Base-by-base conservation (phyloP, 1,139 yeast species). In the Schwanniomyces etchellsii region DNA sequence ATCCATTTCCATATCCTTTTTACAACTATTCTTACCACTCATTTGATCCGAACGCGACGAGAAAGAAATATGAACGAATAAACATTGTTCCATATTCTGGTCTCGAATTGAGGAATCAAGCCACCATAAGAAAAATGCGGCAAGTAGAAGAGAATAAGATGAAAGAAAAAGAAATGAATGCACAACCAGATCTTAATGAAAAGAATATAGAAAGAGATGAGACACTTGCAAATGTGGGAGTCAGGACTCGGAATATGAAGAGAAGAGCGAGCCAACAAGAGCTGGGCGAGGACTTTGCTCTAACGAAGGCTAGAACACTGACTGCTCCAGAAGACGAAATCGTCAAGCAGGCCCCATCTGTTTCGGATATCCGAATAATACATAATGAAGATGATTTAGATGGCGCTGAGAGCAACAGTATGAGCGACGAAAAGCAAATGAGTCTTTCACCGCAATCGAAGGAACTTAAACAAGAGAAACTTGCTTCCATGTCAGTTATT, bases 1-100 rank as follows among this genome's bases (percentile, higher is more conserved):
- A 62, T 35, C 71, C 73, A 10, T 66, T 60, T 36, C 73, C 73
- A 4, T 67, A 61, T 35, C 72, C 74, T 22, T 67, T 66, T 36
- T 67, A 67, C 43, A 66, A 66, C 33, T 67, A 55, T 39, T 64
- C 71, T 3, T 66, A 61, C 42, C 74, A 67, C 40, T 51, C 65
- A 5, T 52, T 61, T 28, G 55, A 60, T 28, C 52, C 59, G 4
- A 46, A 50, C 12, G 43, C 53, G 3, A 51, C 51, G 9, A 44
- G 47, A 9, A 48, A 45, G 15, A 66, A 65, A 35, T 50, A 55
- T 28, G 35, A 45, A 2, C 45, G 40, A 13, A 43, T 67, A 3
- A 35, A 47, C 4, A 57, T 67, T 25, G 46, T 42, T 4, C 65
- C 71, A 1, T 67, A 67, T 39, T 44, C 56, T 15, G 70, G 64